Evolutionary conservation across 768 basidiomycete species (phyloP).

Genomic region (Infundibulicybe gibba): DNA sequence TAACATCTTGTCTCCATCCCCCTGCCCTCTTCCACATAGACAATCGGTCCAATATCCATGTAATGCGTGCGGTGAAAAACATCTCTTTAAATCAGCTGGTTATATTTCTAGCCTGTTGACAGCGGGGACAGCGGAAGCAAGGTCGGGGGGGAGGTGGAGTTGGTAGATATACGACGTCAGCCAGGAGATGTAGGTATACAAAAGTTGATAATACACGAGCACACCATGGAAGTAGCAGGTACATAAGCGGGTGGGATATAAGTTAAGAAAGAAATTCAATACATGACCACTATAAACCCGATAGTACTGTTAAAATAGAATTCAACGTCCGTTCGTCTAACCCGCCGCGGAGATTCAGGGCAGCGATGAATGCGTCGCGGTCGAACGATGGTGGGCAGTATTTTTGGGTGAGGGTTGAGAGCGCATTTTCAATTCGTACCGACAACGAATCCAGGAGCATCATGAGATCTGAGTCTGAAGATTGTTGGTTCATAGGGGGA

Average conservation of each 20-base stretch:
- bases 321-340: constrained; percentile 48
- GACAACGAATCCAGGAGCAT: constrained; percentile 74
- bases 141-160: no score
- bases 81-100: no score
- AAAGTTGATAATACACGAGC: no score
- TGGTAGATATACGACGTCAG: no score
- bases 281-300: constrained; percentile 14
- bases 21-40: no score
- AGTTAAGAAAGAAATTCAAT: constrained; percentile 3
- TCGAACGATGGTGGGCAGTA: constrained; percentile 16
- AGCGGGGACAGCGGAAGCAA: no score
- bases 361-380: constrained; percentile 27
- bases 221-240: no score
- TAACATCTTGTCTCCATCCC: no score
- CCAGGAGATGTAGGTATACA: no score
- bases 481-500: constrained; percentile 65
- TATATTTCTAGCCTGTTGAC: no score
- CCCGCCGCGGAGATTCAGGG: constrained; percentile 29
- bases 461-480: constrained; percentile 70
- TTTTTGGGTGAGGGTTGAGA: constrained; percentile 30
- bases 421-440: constrained; percentile 73
- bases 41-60: no score
- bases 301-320: constrained; percentile 32
- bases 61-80: no score
- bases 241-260: not conserved